These are phyloP conservation scores for Bruguiera parviflora DNA, from an alignment of 345 rosid genomes.

Conservation along the genomic window DNA sequence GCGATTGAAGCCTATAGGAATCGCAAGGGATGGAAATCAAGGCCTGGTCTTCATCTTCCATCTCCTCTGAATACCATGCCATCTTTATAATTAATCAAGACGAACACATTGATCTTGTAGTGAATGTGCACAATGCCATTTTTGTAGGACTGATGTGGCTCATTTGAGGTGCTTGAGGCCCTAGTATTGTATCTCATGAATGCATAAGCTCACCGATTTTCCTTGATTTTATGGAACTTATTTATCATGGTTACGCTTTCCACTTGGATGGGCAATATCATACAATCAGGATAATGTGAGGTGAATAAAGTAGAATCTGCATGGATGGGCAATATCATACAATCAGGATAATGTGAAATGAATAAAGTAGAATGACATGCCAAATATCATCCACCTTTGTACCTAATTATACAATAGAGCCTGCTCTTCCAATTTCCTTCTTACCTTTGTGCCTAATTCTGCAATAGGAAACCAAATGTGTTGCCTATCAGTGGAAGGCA, in stretches of 20 bases:
- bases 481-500: neutral
- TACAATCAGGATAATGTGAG: too few relatives aligned
- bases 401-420: neutral
- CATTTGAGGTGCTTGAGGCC: neutral
- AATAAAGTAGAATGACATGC: too few relatives aligned
- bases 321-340: too few relatives aligned
- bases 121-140: neutral
- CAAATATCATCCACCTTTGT: neutral
- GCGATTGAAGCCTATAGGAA: conserved; percentile 78
- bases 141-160: neutral
- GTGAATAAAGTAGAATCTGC: too few relatives aligned
- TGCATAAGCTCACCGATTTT: too few relatives aligned
- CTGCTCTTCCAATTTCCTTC: neutral
- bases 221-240: too few relatives aligned
- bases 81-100: conserved; percentile 7
- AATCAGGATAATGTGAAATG: too few relatives aligned
- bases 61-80: conserved; percentile 18
- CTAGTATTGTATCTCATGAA: neutral
- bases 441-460: neutral
- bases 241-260: too few relatives aligned
- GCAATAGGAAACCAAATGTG: neutral
- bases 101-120: neutral
- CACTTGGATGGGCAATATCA: too few relatives aligned
- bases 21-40: conserved; percentile 63
- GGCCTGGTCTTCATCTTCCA: conserved; percentile 66